A percentile compares a stretch with the other conserved stretches of the same genome.
phyloP scores from a whole-genome alignment of 768 basidiomycete genomes.

The Tulasnella calospora region DNA sequence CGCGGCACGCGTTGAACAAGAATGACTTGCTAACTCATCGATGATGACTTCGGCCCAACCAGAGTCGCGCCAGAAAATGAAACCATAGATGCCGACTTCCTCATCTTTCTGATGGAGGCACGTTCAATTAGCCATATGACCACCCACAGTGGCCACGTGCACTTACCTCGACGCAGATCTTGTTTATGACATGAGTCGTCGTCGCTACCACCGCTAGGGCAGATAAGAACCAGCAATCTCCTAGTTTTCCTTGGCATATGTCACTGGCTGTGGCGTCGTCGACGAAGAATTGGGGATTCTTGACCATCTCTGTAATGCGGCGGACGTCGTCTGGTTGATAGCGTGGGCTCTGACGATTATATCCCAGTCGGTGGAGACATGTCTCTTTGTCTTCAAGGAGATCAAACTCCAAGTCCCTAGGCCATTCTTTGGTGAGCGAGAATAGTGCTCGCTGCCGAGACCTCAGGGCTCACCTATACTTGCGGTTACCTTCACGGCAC shows the following conservation, averaged over 20 bases:
- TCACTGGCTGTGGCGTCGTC: slow-evolving; percentile 45
- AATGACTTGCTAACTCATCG: slow-evolving; percentile 49
- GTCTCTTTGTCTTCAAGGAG: slow-evolving; percentile 41
- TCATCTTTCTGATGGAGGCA: slow-evolving; percentile 42
- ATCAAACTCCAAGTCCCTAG: slow-evolving; percentile 55
- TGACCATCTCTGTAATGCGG: slow-evolving; percentile 50
- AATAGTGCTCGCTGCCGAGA: too few relatives aligned
- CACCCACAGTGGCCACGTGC: not conserved
- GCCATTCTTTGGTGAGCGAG: not conserved
- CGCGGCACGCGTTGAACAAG: not conserved
- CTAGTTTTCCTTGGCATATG: slow-evolving; percentile 49
- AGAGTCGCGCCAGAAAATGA: slow-evolving; percentile 52
- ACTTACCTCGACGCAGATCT: slow-evolving; percentile 49
- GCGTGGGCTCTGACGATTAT: slow-evolving; percentile 20
- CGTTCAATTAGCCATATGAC: not conserved
- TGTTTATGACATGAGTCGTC: slow-evolving; percentile 43
- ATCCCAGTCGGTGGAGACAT: slow-evolving; percentile 43
- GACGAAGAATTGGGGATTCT: slow-evolving; percentile 48
- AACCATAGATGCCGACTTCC: slow-evolving; percentile 53
- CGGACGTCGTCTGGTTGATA: slow-evolving; percentile 42
- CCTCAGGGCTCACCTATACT: slow-evolving; percentile 43
- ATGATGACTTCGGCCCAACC: slow-evolving; percentile 52
- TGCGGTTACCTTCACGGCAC: slow-evolving; percentile 47
- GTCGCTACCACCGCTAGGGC: slow-evolving; percentile 50
- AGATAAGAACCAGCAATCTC: slow-evolving; percentile 53